Evolutionary conservation across 2,329 filamentous ascomycete species (phyloP), one percentile per base, ranked within the genome.

Genomic region (Juglanconis oblonga): DNA sequence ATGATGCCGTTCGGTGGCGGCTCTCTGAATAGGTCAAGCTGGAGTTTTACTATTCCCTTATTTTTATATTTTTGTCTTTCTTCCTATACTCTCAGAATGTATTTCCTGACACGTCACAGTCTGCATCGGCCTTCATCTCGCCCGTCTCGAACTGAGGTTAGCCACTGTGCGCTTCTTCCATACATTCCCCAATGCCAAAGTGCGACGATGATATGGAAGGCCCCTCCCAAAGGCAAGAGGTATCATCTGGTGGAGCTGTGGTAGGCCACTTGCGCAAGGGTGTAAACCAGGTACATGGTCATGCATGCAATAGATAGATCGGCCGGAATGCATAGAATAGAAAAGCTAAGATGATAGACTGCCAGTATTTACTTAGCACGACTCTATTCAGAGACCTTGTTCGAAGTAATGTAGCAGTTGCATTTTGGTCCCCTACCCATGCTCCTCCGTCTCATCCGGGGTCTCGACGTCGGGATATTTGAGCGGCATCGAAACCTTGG

Each of bases 61-160:
- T 24, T 2, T 24, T 17, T 8, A 10, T 9, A n/a, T 47, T n/a
- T 6, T 51, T 59, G n/a, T 24, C 24, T 24, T 24, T 24, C 24
- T 24, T 24, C 24, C 24, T 24, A 24, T 24, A 76, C 77, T 0
- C 81, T 76, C 55, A 72, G 78, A 55, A 77, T 80, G 4, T 4
- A 42, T 1, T 84, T 83, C 63, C 79, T 81, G 1, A 76, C 73
- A 9, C 79, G 10, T 54, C n/a, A 71, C 17, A 72, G 70, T 68
- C 4, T 86, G 83, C 62, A 71, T 87, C 13, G 83, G 83, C 3
- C 71, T 83, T 17, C 80, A 85, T 60, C 74, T 86, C 9, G 83
- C 83, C 0, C 73, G 75, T 13, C 80, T 83, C 69, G 82, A 85
- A 63, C 66, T 85, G 29, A 73, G 81, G 3, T 74, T 82, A 49